Evolutionary conservation across 2,329 filamentous ascomycete species (phyloP).

Genomic region (Mycosphaerella sp.): DNA sequence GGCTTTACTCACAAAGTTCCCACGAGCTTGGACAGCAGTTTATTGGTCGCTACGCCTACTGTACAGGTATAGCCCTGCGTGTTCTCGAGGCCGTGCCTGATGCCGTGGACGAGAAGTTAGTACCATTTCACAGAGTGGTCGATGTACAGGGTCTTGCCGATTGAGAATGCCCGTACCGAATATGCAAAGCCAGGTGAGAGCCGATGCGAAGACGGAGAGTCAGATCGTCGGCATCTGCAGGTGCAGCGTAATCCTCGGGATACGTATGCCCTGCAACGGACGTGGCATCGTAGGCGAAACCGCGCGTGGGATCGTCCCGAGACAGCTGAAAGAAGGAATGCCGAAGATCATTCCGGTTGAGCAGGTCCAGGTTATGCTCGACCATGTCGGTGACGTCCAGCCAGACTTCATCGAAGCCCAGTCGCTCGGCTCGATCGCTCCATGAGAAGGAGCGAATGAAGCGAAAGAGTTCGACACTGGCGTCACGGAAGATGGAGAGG

Average conservation of each 20-base stretch:
- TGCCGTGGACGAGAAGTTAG: no score
- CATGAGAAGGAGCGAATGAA: constrained; percentile 69
- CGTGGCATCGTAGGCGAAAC: constrained; percentile 72
- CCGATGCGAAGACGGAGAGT: constrained; percentile 62
- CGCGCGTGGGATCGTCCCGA: constrained; percentile 64
- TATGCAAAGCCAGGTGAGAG: constrained; percentile 70
- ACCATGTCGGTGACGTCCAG: constrained; percentile 82
- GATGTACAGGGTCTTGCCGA: no score
- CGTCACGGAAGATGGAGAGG: constrained; percentile 75
- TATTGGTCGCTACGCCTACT: constrained; percentile 81
- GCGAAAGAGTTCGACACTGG: constrained; percentile 70
- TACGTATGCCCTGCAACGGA: constrained; percentile 58
- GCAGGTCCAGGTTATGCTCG: constrained; percentile 66
- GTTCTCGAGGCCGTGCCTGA: constrained; percentile 56
- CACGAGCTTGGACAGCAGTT: constrained; percentile 76
- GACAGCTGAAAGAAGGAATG: constrained; percentile 77
- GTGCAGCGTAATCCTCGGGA: constrained; percentile 33
- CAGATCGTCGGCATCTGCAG: constrained; percentile 16
- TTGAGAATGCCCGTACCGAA: constrained; percentile 44
- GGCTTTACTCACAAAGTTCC: constrained; percentile 51
- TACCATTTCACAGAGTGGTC: no score
- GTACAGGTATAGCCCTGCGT: constrained; percentile 80
- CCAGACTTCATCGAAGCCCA: constrained; percentile 84
- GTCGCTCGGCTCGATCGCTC: constrained; percentile 68
- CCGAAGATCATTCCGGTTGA: constrained; percentile 59